Percentiles rank a stretch among this genome's conserved stretches.
These are phyloP conservation scores for Backusella liffmaniae DNA, from an alignment of 192 early-diverging fungal species.

Conservation along the genomic window DNA sequence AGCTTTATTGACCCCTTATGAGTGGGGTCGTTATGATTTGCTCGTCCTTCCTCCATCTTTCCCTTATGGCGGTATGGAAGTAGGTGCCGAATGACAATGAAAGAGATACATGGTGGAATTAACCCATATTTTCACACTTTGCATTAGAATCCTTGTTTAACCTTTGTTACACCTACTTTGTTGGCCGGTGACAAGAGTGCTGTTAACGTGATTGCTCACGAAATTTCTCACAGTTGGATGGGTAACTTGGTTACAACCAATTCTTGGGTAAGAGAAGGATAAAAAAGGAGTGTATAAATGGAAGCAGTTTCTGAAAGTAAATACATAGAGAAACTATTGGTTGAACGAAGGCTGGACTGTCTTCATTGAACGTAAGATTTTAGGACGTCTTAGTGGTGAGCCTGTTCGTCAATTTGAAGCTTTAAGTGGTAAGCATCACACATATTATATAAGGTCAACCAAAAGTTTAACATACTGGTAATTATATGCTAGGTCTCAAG, in stretches of 20 bases:
- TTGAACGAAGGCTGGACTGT: slow-evolving; percentile 97
- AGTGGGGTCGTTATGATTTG: slow-evolving; percentile 96
- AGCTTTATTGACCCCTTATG: slow-evolving; percentile 82
- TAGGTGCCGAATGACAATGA: neutral
- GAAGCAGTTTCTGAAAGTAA: neutral
- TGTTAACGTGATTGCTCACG: slow-evolving; percentile 95
- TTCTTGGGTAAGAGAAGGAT: slow-evolving; percentile 67
- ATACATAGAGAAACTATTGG: slow-evolving; percentile 70
- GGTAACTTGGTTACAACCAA: slow-evolving; percentile 83
- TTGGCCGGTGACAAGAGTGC: slow-evolving; percentile 89
- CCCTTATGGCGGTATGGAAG: slow-evolving; percentile 64
- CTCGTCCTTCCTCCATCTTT: slow-evolving; percentile 86
- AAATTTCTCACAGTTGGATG: slow-evolving; percentile 91
- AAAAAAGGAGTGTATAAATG: neutral
- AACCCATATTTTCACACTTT: neutral
- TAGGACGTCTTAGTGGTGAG: slow-evolving; percentile 77
- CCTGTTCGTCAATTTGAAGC: slow-evolving; percentile 77
- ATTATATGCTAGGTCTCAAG: slow-evolving; percentile 54
- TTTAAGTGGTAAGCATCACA: slow-evolving; percentile 53
- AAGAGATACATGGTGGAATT: neutral
- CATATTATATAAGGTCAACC: neutral
- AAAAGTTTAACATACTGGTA: neutral
- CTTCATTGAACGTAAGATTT: slow-evolving; percentile 91
- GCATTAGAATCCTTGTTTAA: slow-evolving; percentile 94
- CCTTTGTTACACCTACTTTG: slow-evolving; percentile 97